These are phyloP conservation scores for Podaxis pistillaris DNA, from an alignment of 768 basidiomycete species.

Conservation along the genomic window DNA sequence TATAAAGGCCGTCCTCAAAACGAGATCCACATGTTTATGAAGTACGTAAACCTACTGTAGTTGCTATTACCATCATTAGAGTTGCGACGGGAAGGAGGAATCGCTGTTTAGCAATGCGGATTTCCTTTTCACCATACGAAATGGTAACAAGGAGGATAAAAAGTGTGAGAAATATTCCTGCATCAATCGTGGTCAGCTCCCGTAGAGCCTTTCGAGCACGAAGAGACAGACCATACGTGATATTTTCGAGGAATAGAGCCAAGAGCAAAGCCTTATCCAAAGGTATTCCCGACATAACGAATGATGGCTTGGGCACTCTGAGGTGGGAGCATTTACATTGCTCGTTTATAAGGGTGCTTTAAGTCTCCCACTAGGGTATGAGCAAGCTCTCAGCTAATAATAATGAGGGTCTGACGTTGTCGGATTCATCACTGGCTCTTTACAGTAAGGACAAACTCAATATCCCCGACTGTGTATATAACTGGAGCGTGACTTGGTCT, in stretches of 20 bases:
- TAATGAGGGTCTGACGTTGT: too few relatives aligned
- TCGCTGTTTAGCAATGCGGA: not conserved
- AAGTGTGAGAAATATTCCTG: slow-evolving; percentile 6
- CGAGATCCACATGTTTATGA: not conserved
- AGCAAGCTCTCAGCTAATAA: too few relatives aligned
- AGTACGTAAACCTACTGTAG: not conserved
- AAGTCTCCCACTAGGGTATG: too few relatives aligned
- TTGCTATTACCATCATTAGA: not conserved
- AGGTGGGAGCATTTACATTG: too few relatives aligned
- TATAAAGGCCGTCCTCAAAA: not conserved
- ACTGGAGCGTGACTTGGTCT: too few relatives aligned
- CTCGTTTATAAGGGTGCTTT: too few relatives aligned
- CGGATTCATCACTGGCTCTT: too few relatives aligned
- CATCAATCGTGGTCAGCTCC: not conserved
- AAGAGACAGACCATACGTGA: slow-evolving; percentile 1
- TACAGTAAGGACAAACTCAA: too few relatives aligned
- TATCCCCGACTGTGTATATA: too few relatives aligned
- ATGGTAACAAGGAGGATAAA: slow-evolving; percentile 2
- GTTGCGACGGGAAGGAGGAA: slow-evolving; percentile 1
- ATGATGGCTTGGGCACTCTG: too few relatives aligned
- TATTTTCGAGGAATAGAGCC: slow-evolving; percentile 7
- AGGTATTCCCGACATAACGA: not conserved
- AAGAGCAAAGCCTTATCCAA: slow-evolving; percentile 8
- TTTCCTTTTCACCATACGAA: not conserved
- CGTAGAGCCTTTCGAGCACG: too few relatives aligned